Evolutionary conservation across 2,329 filamentous ascomycete genomes (phyloP), one percentile per base, ranked within the genome.

Genomic region (Aureobasidium sp.): DNA sequence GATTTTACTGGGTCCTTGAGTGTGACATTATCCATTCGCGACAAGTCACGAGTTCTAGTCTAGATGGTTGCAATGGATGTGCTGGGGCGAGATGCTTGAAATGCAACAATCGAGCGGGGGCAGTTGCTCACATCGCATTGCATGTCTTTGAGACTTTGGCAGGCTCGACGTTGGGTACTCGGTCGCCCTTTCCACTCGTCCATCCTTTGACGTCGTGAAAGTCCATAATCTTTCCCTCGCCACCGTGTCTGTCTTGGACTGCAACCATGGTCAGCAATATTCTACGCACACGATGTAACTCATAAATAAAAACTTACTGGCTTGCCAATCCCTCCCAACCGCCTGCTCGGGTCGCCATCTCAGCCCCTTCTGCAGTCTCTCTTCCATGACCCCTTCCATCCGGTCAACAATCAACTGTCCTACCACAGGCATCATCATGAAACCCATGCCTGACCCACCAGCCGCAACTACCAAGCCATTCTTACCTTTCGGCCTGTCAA

Each of bases 261-360:
- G 49, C 7, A 39, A 10, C 5, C 50, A 32, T 25, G n/a, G 21
- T n/a, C n/a, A n/a, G n/a, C n/a, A n/a, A n/a, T n/a, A n/a, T n/a
- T n/a, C n/a, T n/a, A n/a, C n/a, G n/a, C n/a, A n/a, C n/a, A n/a
- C n/a, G n/a, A n/a, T n/a, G n/a, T n/a, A n/a, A n/a, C n/a, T n/a
- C n/a, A n/a, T n/a, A n/a, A n/a, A n/a, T n/a, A n/a, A n/a, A n/a
- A n/a, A n/a, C n/a, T n/a, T 8, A 62, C 60, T 60, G 70, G 77
- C 74, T 65, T 73, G 74, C 78, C 76, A 81, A 65, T 81, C 71
- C 30, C 79, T 72, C 10, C 70, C 63, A 1, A 76, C 69, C 8
- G 79, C 79, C 1, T 73, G 79, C 67, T 83, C 80, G 0, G 81
- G 80, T 55, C 81, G 71, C 81, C 81, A 83, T 54, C 77, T 70